Evolutionary conservation across 768 basidiomycete genomes (phyloP), one percentile per base, ranked within the genome.

Genomic region (Crassisporium funariophilum): DNA sequence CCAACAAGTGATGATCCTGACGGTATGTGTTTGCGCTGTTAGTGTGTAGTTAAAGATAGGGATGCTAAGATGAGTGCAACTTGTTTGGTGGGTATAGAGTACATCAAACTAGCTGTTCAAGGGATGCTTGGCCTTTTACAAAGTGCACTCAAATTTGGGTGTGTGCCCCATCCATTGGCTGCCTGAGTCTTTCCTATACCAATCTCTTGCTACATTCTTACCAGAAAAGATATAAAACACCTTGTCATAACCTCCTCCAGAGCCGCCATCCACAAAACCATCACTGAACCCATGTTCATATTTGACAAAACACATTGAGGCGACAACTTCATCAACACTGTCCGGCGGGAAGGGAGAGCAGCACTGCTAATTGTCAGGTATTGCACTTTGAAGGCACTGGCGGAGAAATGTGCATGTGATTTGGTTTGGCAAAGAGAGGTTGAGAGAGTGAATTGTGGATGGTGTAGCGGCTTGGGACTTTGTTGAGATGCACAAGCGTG

Each of bases 101-200:
- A 88, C 31, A 81, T 88, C 54, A 62, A 60, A 12, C 89, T 91
- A 5, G 88, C 90, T 17, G 78, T 91, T 3, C 66, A 81, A 3
- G 90, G 90, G 2, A 91, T 88, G 0, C 56, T 78, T 1, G 74
- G 81, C 2, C 70, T 91, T 8, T 69, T 92, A n/a, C 68, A 79
- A 49, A 81, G 81, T 37, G 76, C 81, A 4, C 60, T 78, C 44
- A 83, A 81, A 58, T 59, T 79, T 48, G 75, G 71, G 79, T 82
- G 48, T 15, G 69, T 41, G 17, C 24, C 4, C 4, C 31, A 12
- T 12, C 31, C 16, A 33, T 33, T 33, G 12, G 12, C 31, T 3
- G 31, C 16, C 31, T 33, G 31, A 33, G 12, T 33, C 16, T 16
- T 33, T 12, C 31, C 16, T 12, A 33, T 16, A 33, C 31, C 31